Evolutionary conservation across 352 stramenopile species (phyloP).

Genomic region (Globisporangium irregulare): DNA sequence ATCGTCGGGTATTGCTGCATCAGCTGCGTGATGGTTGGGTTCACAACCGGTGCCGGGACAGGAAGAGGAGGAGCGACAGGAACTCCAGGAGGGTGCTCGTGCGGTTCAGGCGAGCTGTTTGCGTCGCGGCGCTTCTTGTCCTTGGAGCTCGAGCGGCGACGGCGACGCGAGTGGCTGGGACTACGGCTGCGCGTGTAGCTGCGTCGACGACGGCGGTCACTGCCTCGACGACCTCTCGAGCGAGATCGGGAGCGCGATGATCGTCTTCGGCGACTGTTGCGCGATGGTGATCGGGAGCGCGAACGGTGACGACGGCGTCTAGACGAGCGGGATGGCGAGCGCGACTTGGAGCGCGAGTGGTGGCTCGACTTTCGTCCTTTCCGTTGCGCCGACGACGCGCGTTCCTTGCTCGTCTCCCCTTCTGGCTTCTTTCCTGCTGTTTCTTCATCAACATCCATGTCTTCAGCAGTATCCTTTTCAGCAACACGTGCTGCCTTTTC

Average conservation of each 20-base stretch:
- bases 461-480: constrained; percentile 18
- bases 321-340: constrained; percentile 54
- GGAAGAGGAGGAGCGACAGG: constrained; percentile 4
- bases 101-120: constrained; percentile 47
- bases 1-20: constrained; percentile 88
- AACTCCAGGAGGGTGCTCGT: constrained; percentile 32
- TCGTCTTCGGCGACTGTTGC: constrained; percentile 36
- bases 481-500: background rate
- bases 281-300: constrained; percentile 45
- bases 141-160: constrained; percentile 57
- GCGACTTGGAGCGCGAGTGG: constrained; percentile 51
- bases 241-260: constrained; percentile 49
- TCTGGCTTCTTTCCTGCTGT: constrained; percentile 7
- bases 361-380: constrained; percentile 45
- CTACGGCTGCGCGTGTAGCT: constrained; percentile 47
- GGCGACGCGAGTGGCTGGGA: constrained; percentile 43
- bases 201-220: constrained; percentile 41
- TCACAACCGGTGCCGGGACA: constrained; percentile 34
- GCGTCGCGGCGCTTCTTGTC: constrained; percentile 44
- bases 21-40: constrained; percentile 84
- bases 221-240: constrained; percentile 31
- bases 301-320: constrained; percentile 47
- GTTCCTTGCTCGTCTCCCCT: constrained; percentile 16
- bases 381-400: constrained; percentile 4
- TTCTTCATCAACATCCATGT: constrained; percentile 18